Base-by-base conservation (phyloP, 2,329 filamentous ascomycete genomes). In the Cladophialophora exuberans region DNA sequence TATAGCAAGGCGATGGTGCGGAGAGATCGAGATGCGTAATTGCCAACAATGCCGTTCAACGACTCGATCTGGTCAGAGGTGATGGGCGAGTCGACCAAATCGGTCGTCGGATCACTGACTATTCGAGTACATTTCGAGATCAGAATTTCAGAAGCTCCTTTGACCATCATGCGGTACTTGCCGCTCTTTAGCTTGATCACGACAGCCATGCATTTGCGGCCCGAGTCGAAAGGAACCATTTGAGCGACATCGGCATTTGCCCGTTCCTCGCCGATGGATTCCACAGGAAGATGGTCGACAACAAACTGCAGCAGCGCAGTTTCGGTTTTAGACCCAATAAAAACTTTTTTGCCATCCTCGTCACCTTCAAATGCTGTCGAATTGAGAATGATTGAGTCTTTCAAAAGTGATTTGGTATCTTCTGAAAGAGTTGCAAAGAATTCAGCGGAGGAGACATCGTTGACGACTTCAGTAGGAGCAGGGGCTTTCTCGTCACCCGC, bases 1-100 rank as follows among this genome's bases (percentile, higher is more conserved):
- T 90, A 95, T 49, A 90, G 79, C 60, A 96, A 81, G 38, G 86
- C 89, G 63, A 96, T 95, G 1, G 91, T 95, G 60, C 91, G 84
- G 26, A 96, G 79, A 6, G 90, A 95, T 15, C 87, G 82, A 22
- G 82, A 84, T 7, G 91, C 91, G 68, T 96, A 96, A 42, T 79
- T 82, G 59, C 86, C 83, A 63, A 96, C 95, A 43, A 90, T 77
- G 18, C 79, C 74, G 61, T 83, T 81, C 60, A 96, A 69, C 2
- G 75, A 78, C 31, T 82, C 74, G 25, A 79, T 77, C 61, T 86
- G 83, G 11, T 83, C 76, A 1, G 75, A 71, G 1, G 81, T 82
- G 58, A 91, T 75, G 1, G 76, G 69, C 10, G 58, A 33, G 36
- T 61, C 58, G 2, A 75, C 70, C 0, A 83, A 74, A 23, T 83